These are phyloP conservation scores for Rhododendron ovatum DNA, from an alignment of 148 eudicot species.

Conservation along the genomic window DNA sequence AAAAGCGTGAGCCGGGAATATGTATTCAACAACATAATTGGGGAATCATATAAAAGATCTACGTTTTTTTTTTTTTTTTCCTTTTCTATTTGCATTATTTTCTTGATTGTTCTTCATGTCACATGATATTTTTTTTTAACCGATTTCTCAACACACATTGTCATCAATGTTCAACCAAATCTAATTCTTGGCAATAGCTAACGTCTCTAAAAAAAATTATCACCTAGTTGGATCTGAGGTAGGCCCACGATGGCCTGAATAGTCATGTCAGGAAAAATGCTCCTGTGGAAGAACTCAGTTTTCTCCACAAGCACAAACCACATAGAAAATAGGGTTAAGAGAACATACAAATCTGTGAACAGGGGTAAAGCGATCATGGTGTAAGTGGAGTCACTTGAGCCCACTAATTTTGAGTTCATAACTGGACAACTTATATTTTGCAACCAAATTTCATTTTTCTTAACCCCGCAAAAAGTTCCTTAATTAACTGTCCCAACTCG, in stretches of 20 bases:
- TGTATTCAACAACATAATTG: too few relatives aligned
- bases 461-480: neutral
- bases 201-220: too few relatives aligned
- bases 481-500: neutral
- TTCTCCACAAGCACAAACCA: neutral
- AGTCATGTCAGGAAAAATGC: neutral
- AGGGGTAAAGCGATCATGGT: neutral
- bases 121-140: too few relatives aligned
- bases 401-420: neutral
- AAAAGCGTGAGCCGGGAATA: too few relatives aligned
- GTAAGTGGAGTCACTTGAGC: neutral
- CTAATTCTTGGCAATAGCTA: too few relatives aligned
- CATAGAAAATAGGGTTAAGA: neutral
- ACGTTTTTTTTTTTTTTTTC: too few relatives aligned
- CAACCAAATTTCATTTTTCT: neutral
- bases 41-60: too few relatives aligned
- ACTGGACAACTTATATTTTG: neutral
- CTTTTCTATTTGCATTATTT: too few relatives aligned
- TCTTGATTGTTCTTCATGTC: too few relatives aligned
- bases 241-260: neutral
- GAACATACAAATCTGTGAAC: neutral
- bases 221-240: neutral
- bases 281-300: too few relatives aligned
- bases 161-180: too few relatives aligned
- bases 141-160: too few relatives aligned